Conservation (phyloP, 1,139 yeast genomes). For the Hansenula sp. region DNA sequence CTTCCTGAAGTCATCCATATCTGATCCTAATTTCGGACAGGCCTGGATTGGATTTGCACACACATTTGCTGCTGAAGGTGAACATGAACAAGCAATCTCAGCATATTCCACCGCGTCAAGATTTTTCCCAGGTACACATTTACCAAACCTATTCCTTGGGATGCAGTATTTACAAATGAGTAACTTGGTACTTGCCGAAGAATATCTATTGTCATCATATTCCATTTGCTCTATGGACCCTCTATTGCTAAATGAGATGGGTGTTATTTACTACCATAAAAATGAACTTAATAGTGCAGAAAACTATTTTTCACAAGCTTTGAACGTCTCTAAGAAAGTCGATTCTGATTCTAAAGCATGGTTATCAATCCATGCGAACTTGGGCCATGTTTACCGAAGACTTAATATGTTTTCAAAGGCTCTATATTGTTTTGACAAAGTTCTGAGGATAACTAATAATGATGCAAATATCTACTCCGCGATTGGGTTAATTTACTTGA, state of each 20-base stretch:
- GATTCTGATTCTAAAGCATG: conserved; percentile 82
- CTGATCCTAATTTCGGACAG: conserved; percentile 88
- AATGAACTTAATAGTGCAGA: conserved; percentile 69
- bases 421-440: conserved; percentile 71
- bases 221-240: conserved; percentile 85
- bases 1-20: conserved; percentile 84
- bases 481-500: conserved; percentile 77
- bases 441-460: conserved; percentile 61
- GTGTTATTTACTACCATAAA: conserved; percentile 82
- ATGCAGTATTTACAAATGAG: conserved; percentile 94
- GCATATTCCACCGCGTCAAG: conserved; percentile 97
- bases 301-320: conserved; percentile 65
- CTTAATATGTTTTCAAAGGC: conserved; percentile 63
- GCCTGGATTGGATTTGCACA: conserved; percentile 99
- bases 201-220: conserved; percentile 73
- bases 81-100: conserved; percentile 96
- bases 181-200: conserved; percentile 79
- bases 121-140: conserved; percentile 89
- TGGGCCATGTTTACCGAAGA: conserved; percentile 87
- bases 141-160: conserved; percentile 87
- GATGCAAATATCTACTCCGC: conserved; percentile 81
- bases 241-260: conserved; percentile 81
- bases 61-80: conserved; percentile 96
- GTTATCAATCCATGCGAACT: conserved; percentile 81
- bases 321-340: conserved; percentile 62